A percentile compares a stretch with the other conserved stretches of the same genome.
phyloP scores from a whole-genome alignment of 1,284 basidiomycete genomes.

The Tilletia caries region DNA sequence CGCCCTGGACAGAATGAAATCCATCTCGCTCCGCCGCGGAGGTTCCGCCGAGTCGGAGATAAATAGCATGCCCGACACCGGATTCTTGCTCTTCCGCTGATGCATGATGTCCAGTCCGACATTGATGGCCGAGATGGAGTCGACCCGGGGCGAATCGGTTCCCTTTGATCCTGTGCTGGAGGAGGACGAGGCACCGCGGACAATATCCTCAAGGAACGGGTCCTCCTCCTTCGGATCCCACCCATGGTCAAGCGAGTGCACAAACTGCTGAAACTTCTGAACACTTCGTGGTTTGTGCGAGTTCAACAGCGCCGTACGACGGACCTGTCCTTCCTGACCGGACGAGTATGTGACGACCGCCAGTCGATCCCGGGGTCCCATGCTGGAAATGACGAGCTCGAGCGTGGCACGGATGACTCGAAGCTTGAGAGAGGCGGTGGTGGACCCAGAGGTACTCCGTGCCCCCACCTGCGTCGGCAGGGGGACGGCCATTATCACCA shows the following conservation, averaged over 20 bases:
- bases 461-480: constrained; percentile 55
- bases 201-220: constrained; percentile 40
- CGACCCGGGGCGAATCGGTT: constrained; percentile 35
- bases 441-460: constrained; percentile 59
- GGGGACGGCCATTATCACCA: constrained; percentile 84
- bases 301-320: constrained; percentile 39
- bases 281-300: constrained; percentile 20
- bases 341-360: constrained; percentile 40
- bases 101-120: constrained; percentile 74
- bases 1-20: constrained; percentile 87
- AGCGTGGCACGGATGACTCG: constrained; percentile 44
- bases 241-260: constrained; percentile 12
- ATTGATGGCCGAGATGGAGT: constrained; percentile 46
- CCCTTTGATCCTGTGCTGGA: constrained; percentile 27
- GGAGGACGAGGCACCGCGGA: background rate
- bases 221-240: constrained; percentile 34
- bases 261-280: constrained; percentile 11
- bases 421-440: constrained; percentile 63
- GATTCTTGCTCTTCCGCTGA: constrained; percentile 85
- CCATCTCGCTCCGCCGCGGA: constrained; percentile 95
- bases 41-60: constrained; percentile 86
- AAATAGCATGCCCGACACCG: constrained; percentile 82
- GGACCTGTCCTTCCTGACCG: constrained; percentile 39
- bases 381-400: constrained; percentile 40
- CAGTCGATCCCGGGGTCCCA: constrained; percentile 44